Base-by-base conservation (phyloP, 2,329 filamentous ascomycete species). In the Diaporthe amygdali region DNA sequence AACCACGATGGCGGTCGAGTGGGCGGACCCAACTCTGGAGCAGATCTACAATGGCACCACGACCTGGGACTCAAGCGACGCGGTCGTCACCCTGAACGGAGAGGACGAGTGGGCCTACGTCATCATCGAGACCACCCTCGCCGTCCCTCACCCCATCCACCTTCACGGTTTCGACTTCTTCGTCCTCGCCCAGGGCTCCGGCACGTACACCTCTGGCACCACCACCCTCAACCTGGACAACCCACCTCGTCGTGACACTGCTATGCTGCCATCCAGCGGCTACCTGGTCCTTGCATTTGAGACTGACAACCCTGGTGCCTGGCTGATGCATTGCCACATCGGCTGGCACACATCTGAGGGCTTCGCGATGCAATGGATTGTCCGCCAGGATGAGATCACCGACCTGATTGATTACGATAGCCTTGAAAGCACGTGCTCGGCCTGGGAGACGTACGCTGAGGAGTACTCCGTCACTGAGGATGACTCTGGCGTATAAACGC, bases 341-440 rank as follows among this genome's bases (percentile, higher is more conserved):
- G 83, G 83, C 46, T 87, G 83, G 86, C 87, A 89, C 76, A 82
- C 86, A 22, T 79, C 77, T 46, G 82, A 84, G 73, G 87, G 86
- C 52, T 82, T 89, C 20, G 86, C 84, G 3, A 78, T 89, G 54
- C 88, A 90, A 77, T 87, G 89, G 74, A 75, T 89, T 61, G 81
- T 82, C 73, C 76, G 78, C 47, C 55, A 73, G 52, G 63, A 79
- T 64, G 74, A 83, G 64, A 79, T 82, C 68, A 61, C 56, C 0
- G 66, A 69, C 41, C 72, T 77, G 6, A 72, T 74, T 15, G 74
- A 78, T 46, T 47, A 71, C 2, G 67, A 74, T 10, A 55, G 71
- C 49, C 70, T 81, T 14, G 76, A 80, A 67, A 76, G 72, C 20
- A 79, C 76, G 22, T 81, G 80, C 68, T 47, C 71, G 10, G 74